Base-by-base conservation (phyloP, 2,329 filamentous ascomycete species). In the Annulohypoxylon truncatum region DNA sequence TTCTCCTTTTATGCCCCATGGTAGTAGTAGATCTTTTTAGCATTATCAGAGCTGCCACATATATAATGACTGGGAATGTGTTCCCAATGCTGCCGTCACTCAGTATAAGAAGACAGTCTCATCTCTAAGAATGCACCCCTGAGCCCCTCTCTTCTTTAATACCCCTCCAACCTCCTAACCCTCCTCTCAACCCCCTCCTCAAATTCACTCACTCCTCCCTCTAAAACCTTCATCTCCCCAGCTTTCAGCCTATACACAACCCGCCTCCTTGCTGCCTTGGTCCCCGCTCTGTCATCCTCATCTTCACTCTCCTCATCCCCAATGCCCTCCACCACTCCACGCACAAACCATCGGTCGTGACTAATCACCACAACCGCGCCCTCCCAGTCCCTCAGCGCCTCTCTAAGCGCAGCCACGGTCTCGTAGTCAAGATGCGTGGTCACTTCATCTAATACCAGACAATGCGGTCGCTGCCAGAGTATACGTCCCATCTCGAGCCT, bases 371-470 rank as follows among this genome's bases (percentile, higher is more conserved):
- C 79, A 3, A 96, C 85, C 0, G 92, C 92, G 0, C 93, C 93
- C 59, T 89, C 85, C 84, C 91, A 96, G 2, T 80, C 80, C 12
- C 85, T 83, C 67, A 96, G 77, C 1, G 90, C 90, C 22, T 86
- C 83, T 0, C 90, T 84, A 58, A 96, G 79, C 1, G 91, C 92
- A 6, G 87, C 86, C 22, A 95, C 92, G 0, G 91, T 95, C 78
- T 96, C 88, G 67, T 91, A 92, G 76, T 96, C 93, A 40, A 96
- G 83, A 81, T 97, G 93, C 0, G 93, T 95, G 5, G 92, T 96
- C 22, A 93, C 90, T 77, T 93, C 93, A 75, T 95, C 92, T 6
- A 95, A 84, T 4, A 95, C 84, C 2, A 95, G 83, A 61, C 92
- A 85, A 69, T 94, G 92, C 18, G 92, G 92, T 2, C 86, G 82